A percentile compares a stretch with the other conserved stretches of the same genome.
Conservation (phyloP, 225 moss, liverwort and hornwort species). For the Pseudoscleropodium purum region DNA sequence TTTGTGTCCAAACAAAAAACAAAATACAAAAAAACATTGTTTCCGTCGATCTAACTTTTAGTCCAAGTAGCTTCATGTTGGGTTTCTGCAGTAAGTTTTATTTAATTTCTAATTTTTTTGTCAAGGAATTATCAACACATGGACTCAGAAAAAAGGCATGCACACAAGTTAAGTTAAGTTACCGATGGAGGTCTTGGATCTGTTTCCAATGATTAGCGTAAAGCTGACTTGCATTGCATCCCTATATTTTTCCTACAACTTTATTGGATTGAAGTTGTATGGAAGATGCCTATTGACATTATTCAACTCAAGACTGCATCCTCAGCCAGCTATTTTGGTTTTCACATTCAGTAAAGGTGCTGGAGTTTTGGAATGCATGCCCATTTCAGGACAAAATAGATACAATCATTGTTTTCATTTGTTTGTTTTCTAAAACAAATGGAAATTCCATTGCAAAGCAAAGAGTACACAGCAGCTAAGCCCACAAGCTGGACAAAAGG, state of each 20-base stretch:
- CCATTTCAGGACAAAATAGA: no score
- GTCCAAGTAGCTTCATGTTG: background rate
- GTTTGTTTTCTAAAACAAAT: no score
- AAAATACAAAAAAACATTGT: no score
- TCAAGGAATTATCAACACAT: no score
- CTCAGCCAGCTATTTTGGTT: background rate
- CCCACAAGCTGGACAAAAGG: no score
- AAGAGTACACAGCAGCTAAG: no score
- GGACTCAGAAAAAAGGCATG: background rate
- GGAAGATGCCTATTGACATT: background rate
- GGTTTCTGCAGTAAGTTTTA: no score
- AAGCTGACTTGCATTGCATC: background rate
- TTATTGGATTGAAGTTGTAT: background rate
- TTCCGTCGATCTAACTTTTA: background rate
- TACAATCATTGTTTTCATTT: no score
- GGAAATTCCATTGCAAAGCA: no score
- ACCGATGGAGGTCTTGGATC: background rate
- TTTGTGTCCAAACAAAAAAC: no score
- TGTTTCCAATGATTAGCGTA: background rate
- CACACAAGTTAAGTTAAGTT: no score
- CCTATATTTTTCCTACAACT: background rate
- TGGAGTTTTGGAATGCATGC: no score
- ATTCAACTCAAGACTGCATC: background rate
- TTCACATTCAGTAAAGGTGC: rapidly evolving
- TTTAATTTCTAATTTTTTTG: background rate